Base-by-base conservation (phyloP, 805 yeast species). In the Saccharomycopsis fibuligera region DNA sequence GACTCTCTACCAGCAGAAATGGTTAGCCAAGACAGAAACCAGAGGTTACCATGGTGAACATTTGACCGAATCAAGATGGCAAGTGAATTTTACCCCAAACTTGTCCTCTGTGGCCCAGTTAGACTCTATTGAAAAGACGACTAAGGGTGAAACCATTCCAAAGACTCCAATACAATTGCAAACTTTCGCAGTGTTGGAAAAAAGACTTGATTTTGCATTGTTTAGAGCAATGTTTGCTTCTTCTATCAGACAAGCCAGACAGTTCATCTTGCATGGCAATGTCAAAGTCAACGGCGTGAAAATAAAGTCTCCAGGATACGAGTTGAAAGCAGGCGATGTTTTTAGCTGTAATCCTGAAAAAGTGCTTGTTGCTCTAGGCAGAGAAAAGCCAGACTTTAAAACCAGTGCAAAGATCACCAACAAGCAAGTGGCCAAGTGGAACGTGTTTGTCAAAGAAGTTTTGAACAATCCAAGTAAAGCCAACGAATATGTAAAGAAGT, bases 21-120 rank as follows among this genome's bases (percentile, higher is more conserved):
- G 96, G 91, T 68, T 74, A 5, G 83, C 96, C 45, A 91, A 93
- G 65, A 83, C 80, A 62, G 96, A 90, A 62, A 83, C 97, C 5
- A 79, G 99, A 68, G 83, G 91, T 1, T 91, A 91, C 65, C 99
- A 91, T 64, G 99, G 99, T 58, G 98, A 93, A 61, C 87, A 84
- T 63, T 65, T 91, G 48, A 85, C 91, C 1, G 99, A 93, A 64
- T 70, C 78, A 17, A 79, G 90, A 62, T 86, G 89, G 83, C 83
- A 84, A 61, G 68, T 79, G 6, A 65, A 75, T 44, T 90, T 91
- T 68, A 70, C 79, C 47, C 76, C 79, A 22, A 71, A 74, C 41
- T 71, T 89, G 57, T 81, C 84, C 51, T 86, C 95, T 25, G 96
- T 88, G 36, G 93, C 95, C 6, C 96, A 88, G 60, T 74, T 88